Evolutionary conservation across 441 rosid species (phyloP).

Genomic region (Euphorbia schlechtendalii): DNA sequence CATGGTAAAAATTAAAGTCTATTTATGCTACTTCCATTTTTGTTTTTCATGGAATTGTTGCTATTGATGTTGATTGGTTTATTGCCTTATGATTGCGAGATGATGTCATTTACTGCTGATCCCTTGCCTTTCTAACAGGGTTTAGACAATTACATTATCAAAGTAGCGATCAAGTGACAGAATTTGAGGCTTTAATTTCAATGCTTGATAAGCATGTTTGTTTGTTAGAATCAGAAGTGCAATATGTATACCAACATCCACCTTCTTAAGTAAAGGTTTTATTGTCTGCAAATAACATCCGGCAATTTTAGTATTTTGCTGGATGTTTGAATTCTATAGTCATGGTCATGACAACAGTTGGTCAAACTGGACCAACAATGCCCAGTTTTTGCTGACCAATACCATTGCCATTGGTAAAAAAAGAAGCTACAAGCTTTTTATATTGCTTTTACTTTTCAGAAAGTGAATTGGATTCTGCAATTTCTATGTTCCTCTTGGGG

Average conservation of each 20-base stretch:
- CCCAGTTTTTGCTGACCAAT: neutral
- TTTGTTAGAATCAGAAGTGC: slow-evolving; percentile 61
- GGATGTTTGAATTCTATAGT: neutral
- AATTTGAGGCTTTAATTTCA: slow-evolving; percentile 70
- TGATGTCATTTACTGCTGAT: too few relatives aligned
- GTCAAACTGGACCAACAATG: neutral
- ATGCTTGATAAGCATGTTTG: slow-evolving; percentile 72
- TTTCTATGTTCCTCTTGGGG: too few relatives aligned
- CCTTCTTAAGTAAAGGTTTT: slow-evolving; percentile 5
- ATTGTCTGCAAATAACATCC: neutral
- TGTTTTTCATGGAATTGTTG: too few relatives aligned
- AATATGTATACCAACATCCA: slow-evolving; percentile 28
- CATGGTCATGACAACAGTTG: too few relatives aligned
- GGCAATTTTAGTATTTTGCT: neutral
- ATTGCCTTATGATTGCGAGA: too few relatives aligned
- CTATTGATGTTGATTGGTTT: too few relatives aligned
- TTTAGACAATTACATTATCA: too few relatives aligned
- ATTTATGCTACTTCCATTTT: too few relatives aligned
- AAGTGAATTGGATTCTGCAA: neutral
- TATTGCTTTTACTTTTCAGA: neutral
- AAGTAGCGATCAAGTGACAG: slow-evolving; percentile 74
- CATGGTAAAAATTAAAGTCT: too few relatives aligned
- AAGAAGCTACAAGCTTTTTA: neutral
- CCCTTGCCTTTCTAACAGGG: too few relatives aligned
- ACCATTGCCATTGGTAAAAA: neutral